phyloP scores from a whole-genome alignment of 208 protist species.

The Crithidia thermophila region DNA sequence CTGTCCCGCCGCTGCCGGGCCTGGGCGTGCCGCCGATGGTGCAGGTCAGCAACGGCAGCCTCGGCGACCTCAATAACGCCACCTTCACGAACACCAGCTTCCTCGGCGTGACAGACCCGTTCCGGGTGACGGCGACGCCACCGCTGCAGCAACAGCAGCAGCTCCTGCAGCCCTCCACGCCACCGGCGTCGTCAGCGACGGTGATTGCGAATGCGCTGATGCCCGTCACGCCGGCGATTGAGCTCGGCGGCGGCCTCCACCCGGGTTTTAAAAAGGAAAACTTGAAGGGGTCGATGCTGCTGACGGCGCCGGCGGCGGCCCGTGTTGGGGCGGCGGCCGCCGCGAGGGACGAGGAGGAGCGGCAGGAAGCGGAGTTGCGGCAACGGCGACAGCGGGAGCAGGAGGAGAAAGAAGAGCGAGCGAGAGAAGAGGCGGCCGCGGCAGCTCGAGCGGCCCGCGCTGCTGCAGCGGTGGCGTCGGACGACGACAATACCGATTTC shows the following conservation, averaged over 20 bases:
- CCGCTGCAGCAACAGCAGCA: not conserved
- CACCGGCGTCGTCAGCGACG: slow-evolving; percentile 1
- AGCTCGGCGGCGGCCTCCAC: not conserved
- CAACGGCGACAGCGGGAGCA: slow-evolving; percentile 1
- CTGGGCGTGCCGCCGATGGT: not conserved
- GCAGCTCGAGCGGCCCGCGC: not conserved
- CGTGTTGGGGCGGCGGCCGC: slow-evolving; percentile 12
- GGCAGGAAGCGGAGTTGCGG: not conserved
- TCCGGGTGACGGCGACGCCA: not conserved
- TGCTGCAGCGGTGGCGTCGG: not conserved
- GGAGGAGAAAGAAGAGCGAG: not conserved
- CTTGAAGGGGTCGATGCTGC: slow-evolving; percentile 41
- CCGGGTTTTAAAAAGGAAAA: slow-evolving; percentile 10
- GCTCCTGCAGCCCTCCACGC: not conserved
- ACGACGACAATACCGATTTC: too few species aligned
- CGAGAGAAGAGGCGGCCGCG: not conserved
- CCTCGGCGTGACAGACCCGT: slow-evolving; percentile 7
- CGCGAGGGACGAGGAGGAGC: not conserved
- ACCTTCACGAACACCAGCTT: slow-evolving; percentile 12
- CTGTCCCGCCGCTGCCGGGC: not conserved
- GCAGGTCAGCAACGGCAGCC: not conserved
- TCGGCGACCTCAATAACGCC: not conserved
- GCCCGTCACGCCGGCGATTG: slow-evolving; percentile 2
- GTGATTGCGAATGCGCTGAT: slow-evolving; percentile 9
- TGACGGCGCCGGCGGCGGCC: slow-evolving; percentile 26